Base-by-base conservation (phyloP, 208 protist species). In the Crithidia brevicula region DNA sequence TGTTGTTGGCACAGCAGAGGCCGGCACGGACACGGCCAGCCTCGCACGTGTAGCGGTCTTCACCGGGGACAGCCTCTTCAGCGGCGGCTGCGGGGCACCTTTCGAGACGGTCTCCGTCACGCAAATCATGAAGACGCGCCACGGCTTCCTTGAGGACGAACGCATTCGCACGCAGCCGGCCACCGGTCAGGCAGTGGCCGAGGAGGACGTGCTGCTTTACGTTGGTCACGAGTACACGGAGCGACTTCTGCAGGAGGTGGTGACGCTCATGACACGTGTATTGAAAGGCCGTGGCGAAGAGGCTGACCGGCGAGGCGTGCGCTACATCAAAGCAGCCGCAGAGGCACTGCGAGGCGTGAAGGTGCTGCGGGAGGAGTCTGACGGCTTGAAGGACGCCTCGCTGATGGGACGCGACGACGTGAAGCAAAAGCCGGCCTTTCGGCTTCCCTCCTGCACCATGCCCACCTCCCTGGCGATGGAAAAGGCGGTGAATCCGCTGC, bases 61-160 rank as follows among this genome's bases (percentile, higher is more conserved):
- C 77, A 97, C 91, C 1, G 95, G 97, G 20, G 97, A 98, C 65
- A 92, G 87, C 20, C 83, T 99, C 51, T 99, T 99, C 79, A 87
- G 87, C 51, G 94, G 83, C 43, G 96, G 96, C 6, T 94, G 87
- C 53, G 97, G 97, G 1, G 77, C 87, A 10, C 86, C 93, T 36
- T 99, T 99, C 67, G 95, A 99, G 77, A 83, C 82, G 1, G 38
- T 22, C 30, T 74, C 72, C 2, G 61, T 93, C 4, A 63, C 79
- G 25, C 67, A 92, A 42, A 69, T 94, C 6, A 30, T 73, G 16
- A 65, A 86, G 43, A 80, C 82, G n/a, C 33, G 73, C 6, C 71
- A 67, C 25, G 50, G 77, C 13, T 91, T 92, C 49, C 34, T 79
- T 16, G 46, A 75, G 36, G 72, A 87, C 31, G 51, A 67, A 10